These are phyloP conservation scores for Boechera retrofracta DNA, from an alignment of 345 rosid species.

Conservation along the genomic window DNA sequence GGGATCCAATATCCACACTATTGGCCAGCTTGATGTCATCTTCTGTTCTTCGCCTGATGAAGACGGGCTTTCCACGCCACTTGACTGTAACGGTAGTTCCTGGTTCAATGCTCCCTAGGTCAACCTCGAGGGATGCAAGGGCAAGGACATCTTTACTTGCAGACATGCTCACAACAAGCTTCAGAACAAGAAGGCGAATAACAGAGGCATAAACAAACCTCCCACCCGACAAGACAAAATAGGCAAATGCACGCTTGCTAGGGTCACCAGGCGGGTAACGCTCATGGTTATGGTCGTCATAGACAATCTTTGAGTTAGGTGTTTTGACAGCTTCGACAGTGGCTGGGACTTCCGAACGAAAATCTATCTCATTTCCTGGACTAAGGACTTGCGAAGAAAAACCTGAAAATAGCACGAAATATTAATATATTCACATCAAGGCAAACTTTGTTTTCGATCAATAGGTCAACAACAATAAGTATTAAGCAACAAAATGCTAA, in stretches of 20 bases:
- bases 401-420: constrained; percentile 27
- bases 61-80: constrained; percentile 99
- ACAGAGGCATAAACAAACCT: constrained; percentile 88
- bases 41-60: constrained; percentile 88
- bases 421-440: background rate
- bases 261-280: constrained; percentile 95
- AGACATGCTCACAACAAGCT: constrained; percentile 90
- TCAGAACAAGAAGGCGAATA: constrained; percentile 81
- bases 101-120: constrained; percentile 82
- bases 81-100: constrained; percentile 89
- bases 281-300: constrained; percentile 83
- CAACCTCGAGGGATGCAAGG: constrained; percentile 90
- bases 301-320: constrained; percentile 77
- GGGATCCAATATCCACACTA: constrained; percentile 75
- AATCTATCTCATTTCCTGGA: constrained; percentile 42
- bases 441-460: background rate
- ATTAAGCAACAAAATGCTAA: background rate
- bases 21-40: constrained; percentile 89
- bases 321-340: constrained; percentile 80
- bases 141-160: constrained; percentile 98
- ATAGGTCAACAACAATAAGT: background rate
- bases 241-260: constrained; percentile 93
- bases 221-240: constrained; percentile 87
- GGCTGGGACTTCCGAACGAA: constrained; percentile 51
- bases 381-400: constrained; percentile 38